Conservation (phyloP, 2,329 filamentous ascomycete genomes). For the Fusarium vanettenii region DNA sequence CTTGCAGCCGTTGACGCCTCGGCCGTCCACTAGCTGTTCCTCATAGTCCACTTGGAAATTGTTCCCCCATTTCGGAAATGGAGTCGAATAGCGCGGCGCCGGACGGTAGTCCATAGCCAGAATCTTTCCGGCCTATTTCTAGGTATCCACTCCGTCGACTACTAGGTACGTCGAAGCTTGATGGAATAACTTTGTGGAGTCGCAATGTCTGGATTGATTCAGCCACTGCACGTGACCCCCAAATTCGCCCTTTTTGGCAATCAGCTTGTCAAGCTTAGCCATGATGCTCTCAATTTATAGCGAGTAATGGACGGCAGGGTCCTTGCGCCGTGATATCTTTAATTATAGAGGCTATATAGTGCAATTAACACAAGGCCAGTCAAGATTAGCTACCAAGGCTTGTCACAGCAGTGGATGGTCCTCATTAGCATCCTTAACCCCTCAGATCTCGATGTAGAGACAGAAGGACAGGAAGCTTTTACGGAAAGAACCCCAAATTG, state of each 20-base stretch:
- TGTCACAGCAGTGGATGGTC: background rate
- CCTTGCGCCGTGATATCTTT: background rate
- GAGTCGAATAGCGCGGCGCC: background rate
- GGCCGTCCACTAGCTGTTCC: background rate
- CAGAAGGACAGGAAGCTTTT: background rate
- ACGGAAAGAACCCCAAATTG: background rate
- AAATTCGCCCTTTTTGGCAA: background rate
- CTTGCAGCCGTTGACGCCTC: conserved; percentile 4
- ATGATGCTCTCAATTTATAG: background rate
- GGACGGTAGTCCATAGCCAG: background rate
- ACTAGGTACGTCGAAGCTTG: conserved; percentile 26
- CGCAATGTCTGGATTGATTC: background rate
- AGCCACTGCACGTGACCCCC: background rate
- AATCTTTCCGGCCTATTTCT: background rate
- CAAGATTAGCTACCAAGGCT: background rate
- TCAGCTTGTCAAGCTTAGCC: background rate
- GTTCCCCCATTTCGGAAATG: background rate
- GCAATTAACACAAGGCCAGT: no score
- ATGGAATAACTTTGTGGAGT: conserved; percentile 15
- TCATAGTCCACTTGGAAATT: background rate
- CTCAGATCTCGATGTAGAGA: background rate
- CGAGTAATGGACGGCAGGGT: background rate
- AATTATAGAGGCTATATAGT: background rate
- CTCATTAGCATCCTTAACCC: background rate
- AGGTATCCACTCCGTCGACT: conserved; percentile 11